Evolutionary conservation across 495 filamentous ascomycete species (phyloP), one percentile per base, ranked within the genome.

Genomic region (Penicillium canescens): DNA sequence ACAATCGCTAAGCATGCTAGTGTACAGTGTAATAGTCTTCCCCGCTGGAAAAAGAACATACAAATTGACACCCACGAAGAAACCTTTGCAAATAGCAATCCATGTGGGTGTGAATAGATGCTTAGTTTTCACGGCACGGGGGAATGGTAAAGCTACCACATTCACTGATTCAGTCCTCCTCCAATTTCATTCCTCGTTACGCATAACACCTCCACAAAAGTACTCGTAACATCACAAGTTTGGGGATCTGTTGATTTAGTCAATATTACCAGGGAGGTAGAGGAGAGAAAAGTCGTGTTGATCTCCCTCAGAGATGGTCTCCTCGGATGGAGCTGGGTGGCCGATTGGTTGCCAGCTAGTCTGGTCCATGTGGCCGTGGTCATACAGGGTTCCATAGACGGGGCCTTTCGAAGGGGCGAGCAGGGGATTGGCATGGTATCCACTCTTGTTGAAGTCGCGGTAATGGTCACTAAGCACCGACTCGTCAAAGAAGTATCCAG

Each of bases 361-460:
- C 40, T 55, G 41, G 12, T 59, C 20, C 10, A 52, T 46, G 9
- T 33, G n/a, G 4, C 57, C 46, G 0, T 50, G 10, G 8, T 54
- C 50, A 43, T 66, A 68, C 24, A 57, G 38, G 23, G 41, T 50
- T 33, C 59, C 63, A 26, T 66, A 61, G 11, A 37, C 42, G 2
- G 37, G 33, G 31, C 56, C 31, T 14, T 59, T 62, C 1, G 60
- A 28, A 18, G 70, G 71, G 41, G 55, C 59, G 37, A 69, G 63
- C 31, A 80, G 57, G 18, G 75, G 75, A 50, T 79, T 80, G 50
- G 59, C 61, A 14, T 60, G 67, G 40, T 66, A 67, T n/a, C 69
- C 71, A 42, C 41, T 39, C 13, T 62, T 69, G 16, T 52, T 61
- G 26, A 61, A 62, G n/a, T 47, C 58, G 11, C 61, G 56, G 26